Evolutionary conservation across 257 asterid species (phyloP), one percentile per base, ranked within the genome.

Genomic region (Scutellaria baicalensis): DNA sequence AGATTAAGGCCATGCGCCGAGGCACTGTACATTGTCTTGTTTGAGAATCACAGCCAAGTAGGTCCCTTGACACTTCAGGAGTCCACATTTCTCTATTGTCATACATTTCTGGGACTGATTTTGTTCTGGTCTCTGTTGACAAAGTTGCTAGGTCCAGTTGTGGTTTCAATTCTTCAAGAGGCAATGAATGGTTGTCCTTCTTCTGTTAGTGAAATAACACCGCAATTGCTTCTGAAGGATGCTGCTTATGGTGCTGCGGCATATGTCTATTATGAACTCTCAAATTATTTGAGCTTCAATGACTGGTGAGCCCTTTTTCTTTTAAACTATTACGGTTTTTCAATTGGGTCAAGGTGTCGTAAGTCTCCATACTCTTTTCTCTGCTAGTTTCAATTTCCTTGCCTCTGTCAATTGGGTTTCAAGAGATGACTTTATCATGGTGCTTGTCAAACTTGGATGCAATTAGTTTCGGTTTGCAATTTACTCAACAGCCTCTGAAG

Each of bases 241-340:
- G 99, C 97, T 80, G 99, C 97, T 65, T 94, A 94, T 83, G 89
- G 95, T 72, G 99, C 99, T 70, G 97, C 99, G 45, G 95, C 99
- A 47, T 91, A 89, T 79, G 95, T 91, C 55, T 88, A 91, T 81
- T 94, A 91, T 75, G 97, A 94, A 80, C 97, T 94, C 72, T 94
- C 99, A 55, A 94, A 91, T 86, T 88, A 89, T 82, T 83, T 94
- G 75, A 89, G 87, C 80, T 94, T 94, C 82, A 88, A 83, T 79
- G 97, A 94, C 80, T 94, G 99, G 99, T 94, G 62, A 62, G 86
- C 50, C 48, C 10, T 72, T 77, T 77, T 74, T 48, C 66, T 73
- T 63, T 11, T 48, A 38, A 66, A 44, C 23, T 58, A 54, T 65
- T 47, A 70, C 59, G 35, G n/a, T 43, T 72, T 43, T 52, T 40